Evolutionary conservation across 2,329 filamentous ascomycete genomes (phyloP), one percentile per base, ranked within the genome.

Genomic region (Diatrype stigma): DNA sequence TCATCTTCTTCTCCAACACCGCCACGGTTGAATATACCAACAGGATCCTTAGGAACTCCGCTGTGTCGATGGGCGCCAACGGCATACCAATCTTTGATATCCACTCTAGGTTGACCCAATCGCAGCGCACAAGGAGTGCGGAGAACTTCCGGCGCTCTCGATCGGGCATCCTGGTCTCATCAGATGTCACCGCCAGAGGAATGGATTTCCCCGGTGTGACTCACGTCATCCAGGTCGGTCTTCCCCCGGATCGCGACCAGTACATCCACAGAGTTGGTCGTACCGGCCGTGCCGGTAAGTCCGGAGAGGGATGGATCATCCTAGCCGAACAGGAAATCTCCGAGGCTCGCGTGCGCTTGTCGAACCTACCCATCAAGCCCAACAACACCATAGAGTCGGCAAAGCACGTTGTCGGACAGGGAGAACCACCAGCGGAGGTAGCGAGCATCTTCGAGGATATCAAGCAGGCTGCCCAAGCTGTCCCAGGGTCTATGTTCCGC

Each of bases 1-100:
- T 99, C 53, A 75, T 96, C 40, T 99, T 96, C 73, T 87, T 93
- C 67, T 89, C 89, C 62, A 90, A 87, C 21, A 95, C 88, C 1
- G 80, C 82, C 22, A 79, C 87, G 56, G 89, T 91, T 42, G 77
- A 85, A 51, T 74, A 91, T 45, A 82, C 83, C 21, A 73, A 78
- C 19, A 73, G 79, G 16, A 71, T 86, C 21, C 81, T 91, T 62
- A 51, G 42, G 19, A 67, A 69, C 42, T 73, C 74, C 30, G 71
- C 84, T 46, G 57, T 68, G 21, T 60, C 60, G 19, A 59, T 64
- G 28, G 52, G 63, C 48, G 1, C 21, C 0, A 70, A 73, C 51
- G 72, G 73, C 21, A 61, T 81, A 12, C 56, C 59, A 10, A 58
- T 73, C 48, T 73, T 73, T 60, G 77, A 85, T 57, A 93, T 99